Evolutionary conservation across 1,284 basidiomycete species (phyloP).

Genomic region (Stygiomarasmius scandens): DNA sequence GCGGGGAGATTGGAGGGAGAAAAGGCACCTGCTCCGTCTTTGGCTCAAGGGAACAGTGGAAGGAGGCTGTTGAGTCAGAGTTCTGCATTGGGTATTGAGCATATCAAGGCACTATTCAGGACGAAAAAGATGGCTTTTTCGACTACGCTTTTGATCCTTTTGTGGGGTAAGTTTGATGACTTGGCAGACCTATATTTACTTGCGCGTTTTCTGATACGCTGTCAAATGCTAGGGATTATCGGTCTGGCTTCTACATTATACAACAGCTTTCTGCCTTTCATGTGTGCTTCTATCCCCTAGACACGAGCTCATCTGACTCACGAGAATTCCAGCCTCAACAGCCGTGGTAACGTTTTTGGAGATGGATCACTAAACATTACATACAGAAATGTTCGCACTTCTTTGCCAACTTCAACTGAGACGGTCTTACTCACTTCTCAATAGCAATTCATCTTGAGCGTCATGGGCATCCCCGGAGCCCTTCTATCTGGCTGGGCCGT

Average conservation of each 20-base stretch:
- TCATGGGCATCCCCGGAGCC: slow-evolving; percentile 71
- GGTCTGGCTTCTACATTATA: slow-evolving; percentile 72
- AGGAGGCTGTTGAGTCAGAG: slow-evolving; percentile 43
- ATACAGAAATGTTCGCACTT: slow-evolving; percentile 57
- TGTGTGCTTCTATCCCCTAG: slow-evolving; percentile 39
- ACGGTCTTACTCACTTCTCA: background rate
- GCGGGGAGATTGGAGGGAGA: slow-evolving; percentile 27
- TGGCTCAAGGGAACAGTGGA: slow-evolving; percentile 22
- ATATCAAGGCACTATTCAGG: slow-evolving; percentile 61
- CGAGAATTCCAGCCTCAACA: slow-evolving; percentile 44
- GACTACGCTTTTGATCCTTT: slow-evolving; percentile 55
- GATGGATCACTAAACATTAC: slow-evolving; percentile 61
- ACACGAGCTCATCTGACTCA: background rate
- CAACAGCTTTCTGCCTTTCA: slow-evolving; percentile 67
- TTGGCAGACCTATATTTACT: background rate
- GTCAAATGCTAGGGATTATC: slow-evolving; percentile 52
- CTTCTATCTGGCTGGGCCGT: slow-evolving; percentile 63
- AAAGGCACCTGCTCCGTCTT: background rate
- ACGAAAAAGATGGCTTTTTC: slow-evolving; percentile 64
- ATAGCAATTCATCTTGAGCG: slow-evolving; percentile 67
- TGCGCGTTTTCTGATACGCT: too few species aligned
- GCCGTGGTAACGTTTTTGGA: slow-evolving; percentile 62
- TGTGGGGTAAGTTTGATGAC: slow-evolving; percentile 50
- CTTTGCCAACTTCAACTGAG: background rate
- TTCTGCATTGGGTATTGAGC: slow-evolving; percentile 44